These are phyloP conservation scores for Cymodocea nodosa DNA, from an alignment of 116 monocot species.

Conservation along the genomic window DNA sequence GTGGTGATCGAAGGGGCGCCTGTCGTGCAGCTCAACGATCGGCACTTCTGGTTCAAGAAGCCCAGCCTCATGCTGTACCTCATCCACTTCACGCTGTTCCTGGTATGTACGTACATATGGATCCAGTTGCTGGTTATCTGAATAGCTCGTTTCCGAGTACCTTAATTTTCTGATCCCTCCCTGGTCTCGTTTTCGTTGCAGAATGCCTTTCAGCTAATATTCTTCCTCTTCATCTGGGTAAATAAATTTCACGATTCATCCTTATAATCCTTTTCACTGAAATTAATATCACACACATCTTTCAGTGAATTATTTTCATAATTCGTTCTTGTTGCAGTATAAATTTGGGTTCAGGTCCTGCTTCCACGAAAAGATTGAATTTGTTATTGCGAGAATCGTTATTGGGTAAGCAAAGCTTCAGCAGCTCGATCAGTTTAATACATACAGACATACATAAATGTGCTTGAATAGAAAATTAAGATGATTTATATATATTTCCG, in stretches of 20 bases:
- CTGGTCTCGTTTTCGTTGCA: conserved; percentile 26
- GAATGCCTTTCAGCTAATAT: conserved; percentile 87
- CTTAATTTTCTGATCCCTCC: no score
- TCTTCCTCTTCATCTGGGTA: conserved; percentile 89
- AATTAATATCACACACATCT: no score
- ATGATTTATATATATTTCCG: no score
- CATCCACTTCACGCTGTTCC: conserved; percentile 32
- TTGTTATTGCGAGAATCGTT: conserved; percentile 33
- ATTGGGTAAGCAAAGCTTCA: conserved; percentile 36
- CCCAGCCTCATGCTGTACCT: conserved; percentile 20
- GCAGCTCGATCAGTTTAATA: no score
- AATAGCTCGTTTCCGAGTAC: no score
- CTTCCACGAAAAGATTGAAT: conserved; percentile 42
- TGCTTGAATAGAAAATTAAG: no score
- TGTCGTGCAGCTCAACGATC: conserved; percentile 19
- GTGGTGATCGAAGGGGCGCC: conserved; percentile 25
- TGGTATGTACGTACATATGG: neutral
- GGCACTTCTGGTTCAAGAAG: conserved; percentile 23
- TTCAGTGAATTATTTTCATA: neutral
- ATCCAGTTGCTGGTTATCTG: no score
- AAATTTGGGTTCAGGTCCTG: conserved; percentile 61
- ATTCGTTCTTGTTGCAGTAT: conserved; percentile 26
- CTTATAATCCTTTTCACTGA: no score
- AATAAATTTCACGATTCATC: no score
- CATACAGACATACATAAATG: no score